Evolutionary conservation across 192 early-diverging fungal genomes (phyloP).

Genomic region (Tieghemiomyces parasiticus): DNA sequence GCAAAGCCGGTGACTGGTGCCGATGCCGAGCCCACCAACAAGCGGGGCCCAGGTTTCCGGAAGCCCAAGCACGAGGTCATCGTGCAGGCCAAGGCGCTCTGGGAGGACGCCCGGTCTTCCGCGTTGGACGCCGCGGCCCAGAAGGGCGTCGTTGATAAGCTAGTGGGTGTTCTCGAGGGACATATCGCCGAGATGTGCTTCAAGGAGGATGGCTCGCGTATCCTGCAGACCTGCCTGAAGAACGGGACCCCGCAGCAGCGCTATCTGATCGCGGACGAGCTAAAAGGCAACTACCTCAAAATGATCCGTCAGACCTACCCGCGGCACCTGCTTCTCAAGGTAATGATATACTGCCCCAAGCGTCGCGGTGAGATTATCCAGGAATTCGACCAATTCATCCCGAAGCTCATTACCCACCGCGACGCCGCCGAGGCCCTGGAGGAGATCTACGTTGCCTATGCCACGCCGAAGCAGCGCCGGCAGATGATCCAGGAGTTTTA

Average conservation of each 20-base stretch:
- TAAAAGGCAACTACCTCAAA: slow-evolving; percentile 57
- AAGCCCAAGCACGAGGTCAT: too few relatives aligned
- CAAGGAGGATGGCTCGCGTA: slow-evolving; percentile 79
- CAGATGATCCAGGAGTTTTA: slow-evolving; percentile 83
- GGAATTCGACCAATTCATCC: slow-evolving; percentile 65
- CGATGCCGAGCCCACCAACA: too few relatives aligned
- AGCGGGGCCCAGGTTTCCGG: too few relatives aligned
- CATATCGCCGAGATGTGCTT: too few relatives aligned
- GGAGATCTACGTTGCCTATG: slow-evolving; percentile 65
- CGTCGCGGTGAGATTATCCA: slow-evolving; percentile 53
- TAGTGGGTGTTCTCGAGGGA: too few relatives aligned
- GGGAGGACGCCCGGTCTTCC: too few relatives aligned
- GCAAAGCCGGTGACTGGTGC: too few relatives aligned
- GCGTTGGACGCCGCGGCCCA: too few relatives aligned
- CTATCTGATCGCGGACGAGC: slow-evolving; percentile 61
- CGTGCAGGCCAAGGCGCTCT: too few relatives aligned
- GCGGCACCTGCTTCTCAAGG: slow-evolving; percentile 71
- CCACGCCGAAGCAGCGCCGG: slow-evolving; percentile 55
- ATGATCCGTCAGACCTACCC: slow-evolving; percentile 71
- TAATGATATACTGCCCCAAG: slow-evolving; percentile 69
- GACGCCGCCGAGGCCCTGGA: slow-evolving; percentile 80
- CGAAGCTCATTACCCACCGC: slow-evolving; percentile 75
- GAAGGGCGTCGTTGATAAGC: too few relatives aligned
- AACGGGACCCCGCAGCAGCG: slow-evolving; percentile 66
- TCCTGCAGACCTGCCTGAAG: slow-evolving; percentile 87